A percentile compares a stretch with the other conserved stretches of the same genome.
These are phyloP conservation scores for Lineolata rhizophorae DNA, from an alignment of 495 filamentous ascomycete species.

Conservation along the genomic window DNA sequence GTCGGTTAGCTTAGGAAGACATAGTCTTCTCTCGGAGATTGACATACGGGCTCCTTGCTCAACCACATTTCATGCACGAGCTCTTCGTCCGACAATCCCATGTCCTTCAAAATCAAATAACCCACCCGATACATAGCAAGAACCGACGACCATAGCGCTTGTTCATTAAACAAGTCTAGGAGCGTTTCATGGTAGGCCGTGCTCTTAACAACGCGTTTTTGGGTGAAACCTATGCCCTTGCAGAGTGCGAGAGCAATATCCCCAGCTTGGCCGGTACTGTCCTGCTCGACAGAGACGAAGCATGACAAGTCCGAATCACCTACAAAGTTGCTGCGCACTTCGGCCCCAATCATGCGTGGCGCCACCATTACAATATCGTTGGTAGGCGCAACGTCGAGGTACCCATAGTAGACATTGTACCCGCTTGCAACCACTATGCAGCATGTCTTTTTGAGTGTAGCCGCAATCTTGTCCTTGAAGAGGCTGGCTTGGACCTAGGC, in stretches of 20 bases:
- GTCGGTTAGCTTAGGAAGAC: background rate
- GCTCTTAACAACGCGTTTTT: slow-evolving; percentile 6
- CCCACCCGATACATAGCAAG: slow-evolving; percentile 5
- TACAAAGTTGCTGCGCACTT: slow-evolving; percentile 4
- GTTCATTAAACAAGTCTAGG: slow-evolving; percentile 7
- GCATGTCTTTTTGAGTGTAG: slow-evolving; percentile 5
- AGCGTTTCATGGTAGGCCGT: slow-evolving; percentile 4
- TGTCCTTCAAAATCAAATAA: slow-evolving; percentile 3
- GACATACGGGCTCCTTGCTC: slow-evolving; percentile 7
- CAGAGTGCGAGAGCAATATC: slow-evolving; percentile 4
- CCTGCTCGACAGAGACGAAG: slow-evolving; percentile 8
- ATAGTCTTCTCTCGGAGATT: background rate
- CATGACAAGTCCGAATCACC: slow-evolving; percentile 4
- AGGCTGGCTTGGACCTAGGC: slow-evolving; percentile 6
- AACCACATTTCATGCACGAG: slow-evolving; percentile 8
- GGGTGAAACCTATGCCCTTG: slow-evolving; percentile 4
- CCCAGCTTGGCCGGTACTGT: slow-evolving; percentile 6
- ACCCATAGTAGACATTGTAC: slow-evolving; percentile 8
- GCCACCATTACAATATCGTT: slow-evolving; percentile 8
- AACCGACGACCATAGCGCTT: slow-evolving; percentile 5
- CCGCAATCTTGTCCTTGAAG: slow-evolving; percentile 6
- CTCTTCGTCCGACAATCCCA: slow-evolving; percentile 7
- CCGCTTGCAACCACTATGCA: slow-evolving; percentile 6
- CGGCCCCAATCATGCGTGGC: slow-evolving; percentile 6
- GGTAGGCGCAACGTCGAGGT: slow-evolving; percentile 2